Conservation (phyloP, 2,329 filamentous ascomycete genomes). For the Aspergillus pseudoterreus region DNA sequence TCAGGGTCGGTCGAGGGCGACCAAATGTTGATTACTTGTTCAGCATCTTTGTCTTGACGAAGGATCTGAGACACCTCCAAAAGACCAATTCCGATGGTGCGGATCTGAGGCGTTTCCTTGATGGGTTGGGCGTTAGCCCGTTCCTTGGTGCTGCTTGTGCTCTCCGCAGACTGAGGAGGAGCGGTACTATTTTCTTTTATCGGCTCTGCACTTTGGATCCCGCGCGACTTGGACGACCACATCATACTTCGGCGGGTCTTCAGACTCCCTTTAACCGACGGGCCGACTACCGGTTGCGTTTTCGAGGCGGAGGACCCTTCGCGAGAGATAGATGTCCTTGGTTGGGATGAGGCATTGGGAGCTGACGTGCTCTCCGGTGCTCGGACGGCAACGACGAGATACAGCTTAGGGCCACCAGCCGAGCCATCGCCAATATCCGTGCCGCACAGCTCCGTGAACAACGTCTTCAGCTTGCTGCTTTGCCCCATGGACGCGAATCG, state of each 20-base stretch:
- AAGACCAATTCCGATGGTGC: slow-evolving; percentile 72
- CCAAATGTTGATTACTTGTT: slow-evolving; percentile 77
- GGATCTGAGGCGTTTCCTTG: slow-evolving; percentile 50
- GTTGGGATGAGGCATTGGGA: slow-evolving; percentile 16
- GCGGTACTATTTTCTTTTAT: slow-evolving; percentile 25
- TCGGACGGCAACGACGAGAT: slow-evolving; percentile 77
- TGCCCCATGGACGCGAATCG: slow-evolving; percentile 63
- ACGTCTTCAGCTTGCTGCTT: slow-evolving; percentile 69
- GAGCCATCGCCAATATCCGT: slow-evolving; percentile 65
- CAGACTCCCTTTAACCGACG: slow-evolving; percentile 33
- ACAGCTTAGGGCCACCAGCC: slow-evolving; percentile 68
- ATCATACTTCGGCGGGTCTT: slow-evolving; percentile 44
- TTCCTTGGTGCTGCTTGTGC: slow-evolving; percentile 26
- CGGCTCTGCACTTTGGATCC: slow-evolving; percentile 27
- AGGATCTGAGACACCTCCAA: slow-evolving; percentile 72
- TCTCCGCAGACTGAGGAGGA: slow-evolving; percentile 30
- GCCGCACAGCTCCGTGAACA: slow-evolving; percentile 82
- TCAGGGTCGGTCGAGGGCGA: slow-evolving; percentile 55
- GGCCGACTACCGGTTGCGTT: slow-evolving; percentile 23
- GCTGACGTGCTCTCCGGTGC: slow-evolving; percentile 49
- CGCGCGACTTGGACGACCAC: slow-evolving; percentile 37
- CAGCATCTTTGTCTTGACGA: slow-evolving; percentile 66
- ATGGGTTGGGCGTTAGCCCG: slow-evolving; percentile 18
- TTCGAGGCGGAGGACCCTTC: slow-evolving; percentile 30
- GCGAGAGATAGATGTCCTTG: slow-evolving; percentile 31